Evolutionary conservation across 177 flowering plant species (phyloP), one percentile per base, ranked within the genome.

Genomic region (Telopea speciosissima): DNA sequence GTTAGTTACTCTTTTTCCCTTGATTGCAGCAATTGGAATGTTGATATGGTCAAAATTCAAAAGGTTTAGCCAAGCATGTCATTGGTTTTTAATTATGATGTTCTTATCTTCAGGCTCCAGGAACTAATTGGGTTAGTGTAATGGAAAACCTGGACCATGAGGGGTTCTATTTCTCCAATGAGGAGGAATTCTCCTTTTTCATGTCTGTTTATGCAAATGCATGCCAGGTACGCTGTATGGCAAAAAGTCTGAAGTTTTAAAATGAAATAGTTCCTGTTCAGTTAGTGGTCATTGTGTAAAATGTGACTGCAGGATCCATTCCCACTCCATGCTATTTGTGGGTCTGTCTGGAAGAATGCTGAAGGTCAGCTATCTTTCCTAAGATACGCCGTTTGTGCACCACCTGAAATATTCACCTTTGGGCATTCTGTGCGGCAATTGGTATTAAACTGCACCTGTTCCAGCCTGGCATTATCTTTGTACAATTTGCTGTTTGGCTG

Each of bases 351-450:
- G 99, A 90, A 85, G 76, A 89, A 96, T 80, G 78, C 82, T 33
- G 95, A 93, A 67, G 96, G 96, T n/a, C 99, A 96, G 75, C 74
- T 96, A 59, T 96, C 98, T 59, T 88, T 96, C 79, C 87, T 96
- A n/a, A 90, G 81, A 80, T 81, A 86, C 87, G 98, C 99, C 74
- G 88, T 91, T 64, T 71, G 82, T 25, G 87, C 90, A 45, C 85
- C 88, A 25, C 89, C 97, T 42, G 99, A 93, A 82, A 73, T 89
- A 70, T 95, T 93, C 80, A 85, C 85, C 26, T 93, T 93, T 72
- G 79, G 85, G 8, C 96, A 93, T 83, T 83, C 95, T 72, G 69
- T 40, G 5, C 85, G 89, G 79, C 84, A 85, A 79, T 81, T 92
- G 89, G 99, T 95, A 89, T 68, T 80, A 5, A 66, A 45, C 42